phyloP scores from a whole-genome alignment of 129 eudicot species.

The Kitagawia praeruptora region DNA sequence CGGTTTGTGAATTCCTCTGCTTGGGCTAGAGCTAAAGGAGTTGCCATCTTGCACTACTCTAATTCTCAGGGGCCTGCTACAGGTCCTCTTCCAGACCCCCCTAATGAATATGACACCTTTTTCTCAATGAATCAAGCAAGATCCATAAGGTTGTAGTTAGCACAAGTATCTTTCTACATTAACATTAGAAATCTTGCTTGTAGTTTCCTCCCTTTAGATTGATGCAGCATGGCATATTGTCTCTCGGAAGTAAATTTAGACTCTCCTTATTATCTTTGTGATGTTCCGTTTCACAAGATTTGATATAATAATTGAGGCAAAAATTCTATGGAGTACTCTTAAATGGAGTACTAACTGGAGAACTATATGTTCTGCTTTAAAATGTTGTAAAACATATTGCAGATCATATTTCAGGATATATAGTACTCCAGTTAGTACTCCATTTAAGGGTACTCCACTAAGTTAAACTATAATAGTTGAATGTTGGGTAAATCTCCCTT shows the following conservation, averaged over 20 bases:
- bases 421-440: too few relatives aligned
- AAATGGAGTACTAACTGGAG: too few relatives aligned
- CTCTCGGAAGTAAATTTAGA: neutral
- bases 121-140: conserved; percentile 96
- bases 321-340: too few relatives aligned
- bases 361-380: too few relatives aligned
- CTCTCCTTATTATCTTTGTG: neutral
- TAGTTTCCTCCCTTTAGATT: conserved; percentile 3
- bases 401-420: too few relatives aligned
- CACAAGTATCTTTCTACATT: conserved; percentile 17
- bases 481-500: neutral
- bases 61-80: conserved; percentile 86
- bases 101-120: conserved; percentile 61
- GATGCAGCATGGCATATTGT: neutral
- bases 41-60: conserved; percentile 83
- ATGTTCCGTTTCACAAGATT: neutral
- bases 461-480: neutral
- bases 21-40: conserved; percentile 51
- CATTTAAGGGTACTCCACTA: too few relatives aligned
- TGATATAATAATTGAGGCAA: neutral
- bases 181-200: conserved; percentile 25
- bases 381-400: too few relatives aligned
- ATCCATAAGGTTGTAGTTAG: conserved; percentile 76
- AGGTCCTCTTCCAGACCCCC: conserved; percentile 94
- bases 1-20: conserved; percentile 63